Evolutionary conservation across 106 monocot genomes (phyloP).

Genomic region (Acorus calamus): DNA sequence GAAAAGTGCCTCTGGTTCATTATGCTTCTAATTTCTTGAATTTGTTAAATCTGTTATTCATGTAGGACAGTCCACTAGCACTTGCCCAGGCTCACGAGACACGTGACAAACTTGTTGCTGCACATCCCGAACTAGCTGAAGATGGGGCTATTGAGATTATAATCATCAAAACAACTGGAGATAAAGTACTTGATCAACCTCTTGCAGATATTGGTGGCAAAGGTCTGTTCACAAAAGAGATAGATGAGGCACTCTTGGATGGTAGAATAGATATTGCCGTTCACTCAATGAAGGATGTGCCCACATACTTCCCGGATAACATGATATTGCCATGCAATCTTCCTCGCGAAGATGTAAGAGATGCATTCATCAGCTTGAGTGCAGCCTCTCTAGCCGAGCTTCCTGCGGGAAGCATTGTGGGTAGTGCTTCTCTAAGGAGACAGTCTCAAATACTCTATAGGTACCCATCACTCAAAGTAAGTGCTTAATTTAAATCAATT

Average conservation of each 20-base stretch:
- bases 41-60: slow-evolving; percentile 11
- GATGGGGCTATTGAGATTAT: slow-evolving; percentile 90
- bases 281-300: slow-evolving; percentile 99
- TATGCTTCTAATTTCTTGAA: not conserved
- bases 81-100: slow-evolving; percentile 96
- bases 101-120: slow-evolving; percentile 57
- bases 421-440: slow-evolving; percentile 87
- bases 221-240: slow-evolving; percentile 97
- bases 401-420: slow-evolving; percentile 84
- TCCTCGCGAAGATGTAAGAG: slow-evolving; percentile 89
- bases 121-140: slow-evolving; percentile 78
- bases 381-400: slow-evolving; percentile 76
- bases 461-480: slow-evolving; percentile 87
- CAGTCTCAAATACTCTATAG: slow-evolving; percentile 90
- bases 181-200: slow-evolving; percentile 87
- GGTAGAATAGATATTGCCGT: slow-evolving; percentile 85
- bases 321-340: slow-evolving; percentile 89
- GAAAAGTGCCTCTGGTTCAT: not conserved
- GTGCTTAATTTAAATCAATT: not conserved
- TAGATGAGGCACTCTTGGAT: slow-evolving; percentile 95
- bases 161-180: slow-evolving; percentile 91
- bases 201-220: slow-evolving; percentile 97
- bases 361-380: too few relatives aligned
- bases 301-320: slow-evolving; percentile 85
- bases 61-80: slow-evolving; percentile 96